These are phyloP conservation scores for Gossypium ekmanianum DNA, from an alignment of 345 rosid species.

Conservation along the genomic window DNA sequence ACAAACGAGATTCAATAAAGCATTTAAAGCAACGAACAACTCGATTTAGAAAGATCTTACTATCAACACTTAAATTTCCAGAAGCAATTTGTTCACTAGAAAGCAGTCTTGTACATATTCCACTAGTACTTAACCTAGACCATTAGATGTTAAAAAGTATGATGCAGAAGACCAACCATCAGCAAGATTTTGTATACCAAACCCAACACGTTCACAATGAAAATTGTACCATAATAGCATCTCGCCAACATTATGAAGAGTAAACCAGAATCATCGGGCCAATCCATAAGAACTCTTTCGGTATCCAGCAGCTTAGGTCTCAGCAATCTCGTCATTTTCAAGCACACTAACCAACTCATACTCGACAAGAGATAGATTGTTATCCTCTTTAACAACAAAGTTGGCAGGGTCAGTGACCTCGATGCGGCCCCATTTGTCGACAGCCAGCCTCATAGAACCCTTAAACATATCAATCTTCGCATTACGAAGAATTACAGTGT, in stretches of 20 bases:
- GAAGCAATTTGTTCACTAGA: not conserved
- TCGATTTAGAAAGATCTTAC: slow-evolving; percentile 1
- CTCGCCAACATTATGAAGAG: slow-evolving; percentile 9
- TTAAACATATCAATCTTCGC: slow-evolving; percentile 59
- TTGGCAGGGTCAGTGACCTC: slow-evolving; percentile 37
- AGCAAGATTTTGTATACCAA: slow-evolving; percentile 18
- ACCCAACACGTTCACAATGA: not conserved
- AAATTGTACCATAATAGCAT: slow-evolving; percentile 2
- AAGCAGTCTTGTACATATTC: slow-evolving; percentile 9
- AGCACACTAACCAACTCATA: slow-evolving; percentile 48
- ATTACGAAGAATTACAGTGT: slow-evolving; percentile 42
- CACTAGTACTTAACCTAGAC: slow-evolving; percentile 1
- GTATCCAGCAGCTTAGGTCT: not conserved
- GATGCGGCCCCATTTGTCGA: slow-evolving; percentile 57
- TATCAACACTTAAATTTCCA: slow-evolving; percentile 18
- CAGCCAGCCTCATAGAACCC: slow-evolving; percentile 57
- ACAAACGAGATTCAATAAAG: not conserved
- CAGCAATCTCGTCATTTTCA: slow-evolving; percentile 29
- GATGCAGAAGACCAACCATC: not conserved
- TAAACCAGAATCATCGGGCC: not conserved
- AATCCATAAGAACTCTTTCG: not conserved
- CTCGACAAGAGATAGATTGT: slow-evolving; percentile 49
- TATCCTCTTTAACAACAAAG: slow-evolving; percentile 39
- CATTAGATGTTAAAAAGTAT: slow-evolving; percentile 9
- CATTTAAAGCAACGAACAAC: not conserved